Conservation (phyloP, 176 grass and related monocot genomes). For the Eremochloa ophiuroides region DNA sequence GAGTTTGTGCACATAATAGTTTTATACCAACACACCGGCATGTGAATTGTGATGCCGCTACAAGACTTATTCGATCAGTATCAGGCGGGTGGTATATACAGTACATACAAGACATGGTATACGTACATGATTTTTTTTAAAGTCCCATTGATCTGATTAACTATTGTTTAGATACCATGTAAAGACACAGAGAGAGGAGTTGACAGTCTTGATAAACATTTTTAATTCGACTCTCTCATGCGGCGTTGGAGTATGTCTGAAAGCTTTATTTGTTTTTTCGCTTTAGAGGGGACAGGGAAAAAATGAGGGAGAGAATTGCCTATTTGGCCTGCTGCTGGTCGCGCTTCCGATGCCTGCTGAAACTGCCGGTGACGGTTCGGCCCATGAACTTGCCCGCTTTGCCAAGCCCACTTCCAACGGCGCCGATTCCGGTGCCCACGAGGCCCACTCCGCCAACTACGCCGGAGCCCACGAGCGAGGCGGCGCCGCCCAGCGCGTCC, state of each 20-base stretch:
- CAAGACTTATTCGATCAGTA: background rate
- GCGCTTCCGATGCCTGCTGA: background rate
- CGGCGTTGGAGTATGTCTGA: too few relatives aligned
- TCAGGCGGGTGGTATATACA: background rate
- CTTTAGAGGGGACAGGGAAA: too few relatives aligned
- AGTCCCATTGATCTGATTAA: background rate
- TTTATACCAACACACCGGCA: background rate
- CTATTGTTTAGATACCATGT: background rate
- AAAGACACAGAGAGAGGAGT: background rate
- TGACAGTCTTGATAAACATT: background rate
- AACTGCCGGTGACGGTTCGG: background rate
- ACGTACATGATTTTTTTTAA: background rate
- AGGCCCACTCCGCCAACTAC: background rate
- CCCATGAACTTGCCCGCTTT: background rate
- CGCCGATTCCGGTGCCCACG: background rate
- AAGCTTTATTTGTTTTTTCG: too few relatives aligned
- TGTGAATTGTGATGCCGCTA: background rate
- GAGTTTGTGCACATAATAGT: slow-evolving; percentile 12
- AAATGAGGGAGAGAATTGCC: too few relatives aligned
- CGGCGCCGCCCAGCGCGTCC: background rate
- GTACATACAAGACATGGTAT: background rate
- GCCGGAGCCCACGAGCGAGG: background rate
- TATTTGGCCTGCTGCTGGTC: background rate
- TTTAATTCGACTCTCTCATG: too few relatives aligned
- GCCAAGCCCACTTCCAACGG: slow-evolving; percentile 9